Evolutionary conservation across 2,329 filamentous ascomycete genomes (phyloP).

Genomic region (Stagonosporopsis chrysanthemi): DNA sequence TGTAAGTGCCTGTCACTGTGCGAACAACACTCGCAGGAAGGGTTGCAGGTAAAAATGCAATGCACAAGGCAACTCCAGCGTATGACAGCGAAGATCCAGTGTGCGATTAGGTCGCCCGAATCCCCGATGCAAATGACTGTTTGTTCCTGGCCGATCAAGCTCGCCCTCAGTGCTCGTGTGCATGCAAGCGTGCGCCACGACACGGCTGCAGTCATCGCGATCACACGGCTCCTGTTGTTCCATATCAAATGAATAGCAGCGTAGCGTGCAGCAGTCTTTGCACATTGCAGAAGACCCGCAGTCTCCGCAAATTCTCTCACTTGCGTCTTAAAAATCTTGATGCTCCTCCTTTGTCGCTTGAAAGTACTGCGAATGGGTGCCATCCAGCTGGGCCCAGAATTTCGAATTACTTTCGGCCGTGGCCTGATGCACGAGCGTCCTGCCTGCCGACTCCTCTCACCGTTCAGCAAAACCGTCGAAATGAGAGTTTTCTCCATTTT

Average conservation of each 20-base stretch:
- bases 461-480: conserved; percentile 17
- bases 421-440: conserved; percentile 27
- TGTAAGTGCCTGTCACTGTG: conserved; percentile 24
- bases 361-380: conserved; percentile 29
- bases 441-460: conserved; percentile 17
- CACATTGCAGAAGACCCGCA: conserved; percentile 17
- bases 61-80: conserved; percentile 20
- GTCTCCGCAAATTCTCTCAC: conserved; percentile 23
- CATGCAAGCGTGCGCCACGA: conserved; percentile 29
- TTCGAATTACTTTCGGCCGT: conserved; percentile 29
- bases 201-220: conserved; percentile 26
- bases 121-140: conserved; percentile 39
- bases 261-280: background rate
- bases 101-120: conserved; percentile 37
- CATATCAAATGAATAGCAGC: conserved; percentile 2
- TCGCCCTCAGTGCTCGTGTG: conserved; percentile 30
- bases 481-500: conserved; percentile 1
- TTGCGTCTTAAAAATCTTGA: conserved; percentile 26
- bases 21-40: conserved; percentile 18
- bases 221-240: conserved; percentile 10
- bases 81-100: conserved; percentile 22
- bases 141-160: conserved; percentile 36
- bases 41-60: conserved; percentile 13
- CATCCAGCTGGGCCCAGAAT: conserved; percentile 34
- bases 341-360: conserved; percentile 20